These are phyloP conservation scores for Colletotrichum tanaceti DNA, from an alignment of 2,329 filamentous ascomycete species.

Conservation along the genomic window DNA sequence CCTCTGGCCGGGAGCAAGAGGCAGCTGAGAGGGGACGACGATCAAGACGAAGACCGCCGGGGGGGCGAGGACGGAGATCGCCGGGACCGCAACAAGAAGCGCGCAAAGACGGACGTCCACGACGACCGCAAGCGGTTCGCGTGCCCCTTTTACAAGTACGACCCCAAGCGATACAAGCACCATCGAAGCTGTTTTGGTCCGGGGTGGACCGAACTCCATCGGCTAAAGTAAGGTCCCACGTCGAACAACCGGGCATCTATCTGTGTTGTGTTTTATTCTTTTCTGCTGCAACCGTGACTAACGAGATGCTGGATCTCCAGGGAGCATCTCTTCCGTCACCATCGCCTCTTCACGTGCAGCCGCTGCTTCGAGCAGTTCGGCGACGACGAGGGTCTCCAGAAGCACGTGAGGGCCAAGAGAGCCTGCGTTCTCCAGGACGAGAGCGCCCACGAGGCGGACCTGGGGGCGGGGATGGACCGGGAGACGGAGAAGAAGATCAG, in stretches of 20 bases:
- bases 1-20: not conserved
- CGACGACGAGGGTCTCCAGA: conserved; percentile 46
- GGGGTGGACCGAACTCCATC: conserved; percentile 52
- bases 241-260: too few species aligned
- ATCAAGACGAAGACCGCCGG: not conserved
- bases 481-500: conserved; percentile 49
- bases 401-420: conserved; percentile 46
- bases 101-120: conserved; percentile 19
- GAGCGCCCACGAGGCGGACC: conserved; percentile 41
- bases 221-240: conserved; percentile 49
- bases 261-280: not conserved
- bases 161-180: conserved; percentile 48
- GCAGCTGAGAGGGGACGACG: conserved; percentile 3
- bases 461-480: conserved; percentile 50
- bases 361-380: conserved; percentile 52
- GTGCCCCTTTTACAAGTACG: conserved; percentile 55
- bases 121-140: conserved; percentile 44
- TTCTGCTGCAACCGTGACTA: not conserved
- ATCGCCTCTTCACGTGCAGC: conserved; percentile 49
- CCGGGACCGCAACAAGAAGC: conserved; percentile 24
- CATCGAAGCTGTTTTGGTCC: conserved; percentile 51
- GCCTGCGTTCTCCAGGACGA: conserved; percentile 42
- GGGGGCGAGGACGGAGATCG: not conserved
- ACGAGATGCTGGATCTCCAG: conserved; percentile 34
- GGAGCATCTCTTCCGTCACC: conserved; percentile 54